phyloP scores from a whole-genome alignment of 192 early-diverging fungal species.

The Coemansia sp. region DNA sequence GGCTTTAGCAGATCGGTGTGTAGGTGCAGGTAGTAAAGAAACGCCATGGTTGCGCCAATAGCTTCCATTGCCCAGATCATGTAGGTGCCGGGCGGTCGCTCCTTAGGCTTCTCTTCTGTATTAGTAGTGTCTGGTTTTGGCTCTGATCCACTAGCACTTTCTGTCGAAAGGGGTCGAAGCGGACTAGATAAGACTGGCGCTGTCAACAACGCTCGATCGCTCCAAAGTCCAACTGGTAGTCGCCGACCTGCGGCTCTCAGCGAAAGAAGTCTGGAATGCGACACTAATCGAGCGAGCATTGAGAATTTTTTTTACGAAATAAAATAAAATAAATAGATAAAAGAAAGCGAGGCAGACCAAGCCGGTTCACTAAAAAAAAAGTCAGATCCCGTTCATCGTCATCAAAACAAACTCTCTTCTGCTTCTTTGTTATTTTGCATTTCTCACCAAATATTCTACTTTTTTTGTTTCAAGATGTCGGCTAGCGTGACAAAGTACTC shows the following conservation, averaged over 20 bases:
- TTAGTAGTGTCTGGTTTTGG: neutral
- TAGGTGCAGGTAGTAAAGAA: constrained; percentile 41
- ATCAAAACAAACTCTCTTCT: neutral
- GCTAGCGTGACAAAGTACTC: constrained; percentile 67
- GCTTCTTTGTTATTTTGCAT: too few relatives aligned
- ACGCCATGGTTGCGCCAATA: constrained; percentile 32
- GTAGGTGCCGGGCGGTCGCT: constrained; percentile 44
- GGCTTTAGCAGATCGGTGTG: constrained; percentile 47
- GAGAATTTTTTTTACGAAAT: neutral
- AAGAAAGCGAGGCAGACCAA: neutral
- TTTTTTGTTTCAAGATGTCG: constrained; percentile 27
- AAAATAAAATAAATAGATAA: neutral
- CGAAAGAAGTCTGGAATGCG: neutral
- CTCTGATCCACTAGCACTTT: neutral
- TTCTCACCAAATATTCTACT: neutral
- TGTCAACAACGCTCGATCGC: neutral
- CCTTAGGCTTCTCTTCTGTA: constrained; percentile 8
- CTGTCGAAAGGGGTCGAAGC: neutral
- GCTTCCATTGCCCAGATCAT: constrained; percentile 54
- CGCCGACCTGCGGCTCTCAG: neutral
- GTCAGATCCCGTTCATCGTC: neutral
- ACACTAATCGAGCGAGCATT: constrained; percentile 1
- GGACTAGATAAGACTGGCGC: neutral
- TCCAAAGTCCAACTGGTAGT: neutral
- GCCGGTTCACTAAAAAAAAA: neutral